Evolutionary conservation across 2,329 filamentous ascomycete species (phyloP).

Genomic region (Colletotrichum trifolii): DNA sequence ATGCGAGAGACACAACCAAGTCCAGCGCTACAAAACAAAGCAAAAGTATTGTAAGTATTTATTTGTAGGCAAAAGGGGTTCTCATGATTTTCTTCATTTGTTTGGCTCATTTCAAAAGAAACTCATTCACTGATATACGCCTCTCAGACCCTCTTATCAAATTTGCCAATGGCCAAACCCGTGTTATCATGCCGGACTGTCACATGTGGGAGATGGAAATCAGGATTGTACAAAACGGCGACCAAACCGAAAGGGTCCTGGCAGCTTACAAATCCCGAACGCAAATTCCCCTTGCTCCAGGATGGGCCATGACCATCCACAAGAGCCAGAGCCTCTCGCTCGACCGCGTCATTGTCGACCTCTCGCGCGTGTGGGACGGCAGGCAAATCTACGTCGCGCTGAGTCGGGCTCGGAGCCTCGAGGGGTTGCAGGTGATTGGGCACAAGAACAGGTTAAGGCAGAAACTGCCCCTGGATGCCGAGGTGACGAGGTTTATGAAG

Average conservation of each 20-base stretch:
- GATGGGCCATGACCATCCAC: conserved; percentile 22
- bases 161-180: neutral
- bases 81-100: no score
- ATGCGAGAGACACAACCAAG: neutral
- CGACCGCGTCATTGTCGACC: neutral
- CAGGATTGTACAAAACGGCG: neutral
- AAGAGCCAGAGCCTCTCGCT: conserved; percentile 15
- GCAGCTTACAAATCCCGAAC: neutral
- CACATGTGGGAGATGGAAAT: neutral
- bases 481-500: neutral
- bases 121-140: neutral
- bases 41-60: neutral
- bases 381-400: conserved; percentile 1
- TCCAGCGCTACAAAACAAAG: neutral
- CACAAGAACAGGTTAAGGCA: neutral
- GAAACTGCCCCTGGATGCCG: neutral
- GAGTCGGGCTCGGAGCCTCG: neutral
- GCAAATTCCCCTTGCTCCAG: neutral
- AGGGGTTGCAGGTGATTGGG: neutral
- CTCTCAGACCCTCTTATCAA: neutral
- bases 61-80: neutral
- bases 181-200: conserved; percentile 6
- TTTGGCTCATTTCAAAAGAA: neutral
- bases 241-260: neutral
- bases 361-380: neutral